Conservation (phyloP, 176 grass and related monocot genomes). For the Rhynchospora breviuscula region DNA sequence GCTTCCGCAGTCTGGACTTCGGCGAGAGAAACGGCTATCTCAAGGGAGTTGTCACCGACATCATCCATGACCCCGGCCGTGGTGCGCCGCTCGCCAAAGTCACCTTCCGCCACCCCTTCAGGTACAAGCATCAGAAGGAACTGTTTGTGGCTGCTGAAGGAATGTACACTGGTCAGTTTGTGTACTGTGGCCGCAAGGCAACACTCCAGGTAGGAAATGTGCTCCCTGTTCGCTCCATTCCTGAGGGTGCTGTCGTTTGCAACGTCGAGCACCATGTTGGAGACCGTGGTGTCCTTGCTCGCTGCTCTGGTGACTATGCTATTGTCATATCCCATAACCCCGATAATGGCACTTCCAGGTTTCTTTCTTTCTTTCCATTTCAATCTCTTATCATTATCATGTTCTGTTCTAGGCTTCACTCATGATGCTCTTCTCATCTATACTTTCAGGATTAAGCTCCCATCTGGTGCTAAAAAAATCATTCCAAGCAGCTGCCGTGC, state of each 20-base stretch:
- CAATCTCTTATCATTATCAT: not conserved
- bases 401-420: not conserved
- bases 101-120: slow-evolving; percentile 85
- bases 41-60: slow-evolving; percentile 80
- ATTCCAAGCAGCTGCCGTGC: slow-evolving; percentile 76
- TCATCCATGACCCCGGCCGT: slow-evolving; percentile 86
- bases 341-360: slow-evolving; percentile 87
- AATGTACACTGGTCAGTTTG: slow-evolving; percentile 89
- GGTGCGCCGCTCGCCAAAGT: slow-evolving; percentile 83
- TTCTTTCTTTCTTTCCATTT: too few relatives aligned
- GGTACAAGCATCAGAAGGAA: slow-evolving; percentile 94
- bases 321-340: slow-evolving; percentile 94
- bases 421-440: not conserved
- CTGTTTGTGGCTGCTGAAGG: slow-evolving; percentile 90
- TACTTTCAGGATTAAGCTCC: slow-evolving; percentile 70
- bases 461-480: slow-evolving; percentile 96
- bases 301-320: slow-evolving; percentile 73
- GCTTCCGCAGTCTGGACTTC: slow-evolving; percentile 85
- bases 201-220: slow-evolving; percentile 78
- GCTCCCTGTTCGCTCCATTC: slow-evolving; percentile 61
- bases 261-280: slow-evolving; percentile 95
- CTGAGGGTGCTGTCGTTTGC: slow-evolving; percentile 83
- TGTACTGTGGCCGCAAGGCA: slow-evolving; percentile 93
- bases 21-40: slow-evolving; percentile 95
- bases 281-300: slow-evolving; percentile 74